A percentile compares a stretch with the other conserved stretches of the same genome.
phyloP scores from a whole-genome alignment of 2,329 filamentous ascomycete genomes.

The Colletotrichum noveboracense region DNA sequence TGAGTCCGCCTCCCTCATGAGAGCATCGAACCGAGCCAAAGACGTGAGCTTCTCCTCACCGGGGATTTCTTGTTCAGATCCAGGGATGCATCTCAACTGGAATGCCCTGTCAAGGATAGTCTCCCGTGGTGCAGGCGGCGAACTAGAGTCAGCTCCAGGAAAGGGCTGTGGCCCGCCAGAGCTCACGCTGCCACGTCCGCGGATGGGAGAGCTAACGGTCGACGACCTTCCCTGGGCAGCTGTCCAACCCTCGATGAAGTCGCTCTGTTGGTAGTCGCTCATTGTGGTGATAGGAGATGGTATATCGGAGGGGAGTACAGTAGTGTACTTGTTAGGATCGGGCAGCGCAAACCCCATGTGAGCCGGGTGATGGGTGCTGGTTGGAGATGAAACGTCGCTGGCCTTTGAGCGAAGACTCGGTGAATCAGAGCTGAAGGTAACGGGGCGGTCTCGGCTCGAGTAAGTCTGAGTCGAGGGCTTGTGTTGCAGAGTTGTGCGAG shows the following conservation, averaged over 20 bases:
- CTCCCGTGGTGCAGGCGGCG: constrained; percentile 61
- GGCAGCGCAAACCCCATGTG: constrained; percentile 43
- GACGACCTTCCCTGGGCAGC: constrained; percentile 64
- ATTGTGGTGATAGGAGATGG: constrained; percentile 60
- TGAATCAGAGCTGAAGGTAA: constrained; percentile 61
- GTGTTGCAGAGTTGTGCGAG: constrained; percentile 45
- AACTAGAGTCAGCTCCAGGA: constrained; percentile 47
- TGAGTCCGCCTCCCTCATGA: constrained; percentile 67
- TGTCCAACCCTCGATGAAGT: constrained; percentile 67
- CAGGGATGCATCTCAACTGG: constrained; percentile 66
- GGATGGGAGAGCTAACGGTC: constrained; percentile 60
- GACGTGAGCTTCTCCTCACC: constrained; percentile 70
- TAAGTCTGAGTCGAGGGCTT: constrained; percentile 55
- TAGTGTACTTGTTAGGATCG: constrained; percentile 53
- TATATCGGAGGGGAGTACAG: constrained; percentile 54
- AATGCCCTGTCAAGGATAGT: constrained; percentile 73
- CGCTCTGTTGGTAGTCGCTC: constrained; percentile 57
- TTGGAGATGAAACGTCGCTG: constrained; percentile 67
- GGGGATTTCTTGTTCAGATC: constrained; percentile 57
- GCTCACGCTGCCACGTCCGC: constrained; percentile 59
- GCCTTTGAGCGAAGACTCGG: constrained; percentile 66
- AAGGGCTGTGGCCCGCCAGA: constrained; percentile 47
- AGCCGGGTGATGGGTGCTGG: constrained; percentile 50
- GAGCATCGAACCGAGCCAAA: constrained; percentile 67
- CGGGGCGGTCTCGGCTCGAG: constrained; percentile 53